These are phyloP conservation scores for Fusarium hainanense DNA, from an alignment of 2,329 filamentous ascomycete genomes.

Conservation along the genomic window DNA sequence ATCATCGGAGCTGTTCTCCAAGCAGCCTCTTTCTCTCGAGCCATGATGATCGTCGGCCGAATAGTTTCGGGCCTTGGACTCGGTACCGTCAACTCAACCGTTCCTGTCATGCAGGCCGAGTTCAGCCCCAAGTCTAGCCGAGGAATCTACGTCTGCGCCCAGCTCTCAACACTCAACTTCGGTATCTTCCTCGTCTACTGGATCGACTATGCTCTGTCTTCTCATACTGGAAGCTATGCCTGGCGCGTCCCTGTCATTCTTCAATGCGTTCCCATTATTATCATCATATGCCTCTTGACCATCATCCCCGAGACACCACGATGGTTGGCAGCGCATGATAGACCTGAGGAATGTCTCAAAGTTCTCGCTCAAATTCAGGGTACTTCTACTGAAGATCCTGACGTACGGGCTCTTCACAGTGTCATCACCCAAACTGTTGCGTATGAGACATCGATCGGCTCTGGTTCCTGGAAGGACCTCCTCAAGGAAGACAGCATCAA, in stretches of 20 bases:
- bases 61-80: constrained; percentile 61
- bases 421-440: constrained; percentile 50
- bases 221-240: constrained; percentile 47
- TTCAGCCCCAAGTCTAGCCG: constrained; percentile 54
- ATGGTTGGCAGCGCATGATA: constrained; percentile 55
- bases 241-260: constrained; percentile 57
- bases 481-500: constrained; percentile 50
- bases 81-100: constrained; percentile 58
- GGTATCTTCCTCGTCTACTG: constrained; percentile 59
- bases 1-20: constrained; percentile 59
- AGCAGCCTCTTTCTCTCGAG: constrained; percentile 55
- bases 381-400: constrained; percentile 33
- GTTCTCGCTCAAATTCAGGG: constrained; percentile 54
- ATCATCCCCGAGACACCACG: constrained; percentile 58
- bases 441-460: constrained; percentile 48
- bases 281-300: constrained; percentile 53
- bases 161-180: constrained; percentile 60
- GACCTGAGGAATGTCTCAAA: constrained; percentile 51
- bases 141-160: constrained; percentile 57
- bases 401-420: constrained; percentile 44
- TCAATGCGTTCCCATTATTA: constrained; percentile 54
- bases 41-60: constrained; percentile 59
- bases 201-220: constrained; percentile 58
- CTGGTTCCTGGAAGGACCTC: constrained; percentile 47
- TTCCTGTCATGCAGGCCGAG: constrained; percentile 58